Evolutionary conservation across 352 stramenopile genomes (phyloP).

Genomic region (Phytophthora chlamydospora): DNA sequence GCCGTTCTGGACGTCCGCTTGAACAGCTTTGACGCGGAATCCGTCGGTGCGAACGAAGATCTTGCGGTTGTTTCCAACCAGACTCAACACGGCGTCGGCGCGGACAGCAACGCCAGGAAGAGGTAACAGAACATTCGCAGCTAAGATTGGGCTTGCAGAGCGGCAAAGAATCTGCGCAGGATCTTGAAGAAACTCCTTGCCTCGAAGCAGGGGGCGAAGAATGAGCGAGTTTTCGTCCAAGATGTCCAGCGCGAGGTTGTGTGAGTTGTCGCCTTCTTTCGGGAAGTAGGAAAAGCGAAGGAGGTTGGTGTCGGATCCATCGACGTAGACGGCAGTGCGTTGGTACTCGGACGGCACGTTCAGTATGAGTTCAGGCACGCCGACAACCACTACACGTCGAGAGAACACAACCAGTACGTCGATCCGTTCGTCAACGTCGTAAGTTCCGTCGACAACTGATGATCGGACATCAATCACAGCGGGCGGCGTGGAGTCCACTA

Average conservation of each 20-base stretch:
- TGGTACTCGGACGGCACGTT: conserved; percentile 47
- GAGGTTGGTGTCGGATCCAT: conserved; percentile 49
- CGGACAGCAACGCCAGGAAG: conserved; percentile 46
- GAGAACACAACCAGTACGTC: conserved; percentile 66
- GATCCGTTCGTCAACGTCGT: conserved; percentile 64
- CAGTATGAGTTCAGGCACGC: conserved; percentile 50
- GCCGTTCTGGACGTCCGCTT: conserved; percentile 43
- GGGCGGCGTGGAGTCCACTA: conserved; percentile 55
- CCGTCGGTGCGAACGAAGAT: conserved; percentile 74
- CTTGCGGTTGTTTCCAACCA: conserved; percentile 63
- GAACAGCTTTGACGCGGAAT: conserved; percentile 45
- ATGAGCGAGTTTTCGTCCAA: conserved; percentile 50
- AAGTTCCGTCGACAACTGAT: conserved; percentile 53
- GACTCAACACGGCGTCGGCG: conserved; percentile 57
- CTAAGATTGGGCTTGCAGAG: conserved; percentile 38
- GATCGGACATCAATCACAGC: conserved; percentile 53
- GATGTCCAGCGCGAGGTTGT: conserved; percentile 50
- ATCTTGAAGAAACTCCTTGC: conserved; percentile 29
- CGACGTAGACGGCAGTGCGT: conserved; percentile 54
- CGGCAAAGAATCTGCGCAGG: conserved; percentile 48
- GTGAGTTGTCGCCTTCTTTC: conserved; percentile 46
- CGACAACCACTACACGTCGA: conserved; percentile 48
- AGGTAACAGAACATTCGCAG: conserved; percentile 56
- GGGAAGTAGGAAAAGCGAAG: conserved; percentile 66
- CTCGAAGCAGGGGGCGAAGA: conserved; percentile 39